phyloP scores from a whole-genome alignment of 2,329 filamentous ascomycete genomes.

The Paracorniculantispora psalliotae region DNA sequence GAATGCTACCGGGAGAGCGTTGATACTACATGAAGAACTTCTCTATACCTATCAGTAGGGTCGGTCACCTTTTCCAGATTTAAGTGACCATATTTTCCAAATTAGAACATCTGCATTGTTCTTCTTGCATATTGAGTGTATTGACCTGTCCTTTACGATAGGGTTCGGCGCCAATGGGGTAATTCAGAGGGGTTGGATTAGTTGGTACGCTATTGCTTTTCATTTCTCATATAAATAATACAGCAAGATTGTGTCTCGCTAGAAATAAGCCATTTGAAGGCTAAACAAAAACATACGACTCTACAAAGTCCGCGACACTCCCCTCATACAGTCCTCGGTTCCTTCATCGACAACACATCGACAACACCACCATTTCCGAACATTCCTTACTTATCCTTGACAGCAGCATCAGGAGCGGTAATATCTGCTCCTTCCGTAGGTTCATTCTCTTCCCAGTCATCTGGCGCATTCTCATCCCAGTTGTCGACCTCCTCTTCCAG shows the following conservation, averaged over 20 bases:
- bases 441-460: constrained; percentile 54
- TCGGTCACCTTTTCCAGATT: too few relatives aligned
- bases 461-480: constrained; percentile 79
- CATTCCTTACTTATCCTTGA: background rate
- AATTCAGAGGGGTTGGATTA: too few relatives aligned
- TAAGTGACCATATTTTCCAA: too few relatives aligned
- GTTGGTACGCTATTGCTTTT: background rate
- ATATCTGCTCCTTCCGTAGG: constrained; percentile 25
- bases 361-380: background rate
- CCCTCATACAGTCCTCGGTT: too few relatives aligned
- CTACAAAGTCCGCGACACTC: too few relatives aligned
- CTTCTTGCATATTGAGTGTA: too few relatives aligned
- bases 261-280: background rate
- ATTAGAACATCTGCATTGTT: too few relatives aligned
- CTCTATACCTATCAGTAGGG: too few relatives aligned
- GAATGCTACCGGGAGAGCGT: too few relatives aligned
- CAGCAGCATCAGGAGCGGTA: constrained; percentile 15
- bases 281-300: background rate
- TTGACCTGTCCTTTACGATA: too few relatives aligned
- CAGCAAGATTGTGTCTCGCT: background rate
- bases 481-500: constrained; percentile 84
- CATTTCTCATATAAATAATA: constrained; percentile 5
- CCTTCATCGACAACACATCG: background rate
- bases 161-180: too few relatives aligned
- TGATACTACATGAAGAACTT: too few relatives aligned